Evolutionary conservation across 176 grass and related monocot species (phyloP), one percentile per base, ranked within the genome.

Genomic region (Lolium perenne): DNA sequence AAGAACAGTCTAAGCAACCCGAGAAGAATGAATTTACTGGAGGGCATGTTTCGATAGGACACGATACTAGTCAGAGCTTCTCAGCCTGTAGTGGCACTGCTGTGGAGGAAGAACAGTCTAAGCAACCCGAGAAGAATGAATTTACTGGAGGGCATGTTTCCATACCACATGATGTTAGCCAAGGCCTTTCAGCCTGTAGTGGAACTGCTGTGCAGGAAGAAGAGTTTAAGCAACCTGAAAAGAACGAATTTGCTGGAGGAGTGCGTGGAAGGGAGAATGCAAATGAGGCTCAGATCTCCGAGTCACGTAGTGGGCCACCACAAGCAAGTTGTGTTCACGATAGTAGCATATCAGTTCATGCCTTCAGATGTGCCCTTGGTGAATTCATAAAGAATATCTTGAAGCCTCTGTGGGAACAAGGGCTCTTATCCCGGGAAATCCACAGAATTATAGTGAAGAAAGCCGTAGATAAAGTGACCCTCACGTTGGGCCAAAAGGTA

Each of bases 401-500:
- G 22, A 91, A 84, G 53, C 85, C 89, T 61, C 43, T 84, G 59
- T 91, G 81, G 86, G 85, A 87, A 46, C 45, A 85, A 2, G 89
- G 85, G 32, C 43, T 87, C 10, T 80, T 91, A 46, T 75, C 75
- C 9, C 76, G 81, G 1, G 81, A 91, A 14, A 77, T 87, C 2
- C 82, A 80, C 77, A 91, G 85, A 46, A n/a, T 87, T 38, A 45
- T 88, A 32, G 85, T 61, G 67, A 91, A 84, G 58, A 91, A 91
- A 78, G 76, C 80, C 5, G 81, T 84, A 43, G 76, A 84, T 13
- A 91, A 91, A 54, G 89, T 91, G 16, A 45, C 61, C 35, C 60
- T 10, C 50, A 68, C 38, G 2, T 90, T 85, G 73, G 83, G 54
- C 56, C 40, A 32, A 29, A 84, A 60, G 58, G 47, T 60, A 10